Evolutionary conservation across 202 grass and related monocot species (phyloP), one percentile per base, ranked within the genome.

Genomic region (Panicum virgatum): DNA sequence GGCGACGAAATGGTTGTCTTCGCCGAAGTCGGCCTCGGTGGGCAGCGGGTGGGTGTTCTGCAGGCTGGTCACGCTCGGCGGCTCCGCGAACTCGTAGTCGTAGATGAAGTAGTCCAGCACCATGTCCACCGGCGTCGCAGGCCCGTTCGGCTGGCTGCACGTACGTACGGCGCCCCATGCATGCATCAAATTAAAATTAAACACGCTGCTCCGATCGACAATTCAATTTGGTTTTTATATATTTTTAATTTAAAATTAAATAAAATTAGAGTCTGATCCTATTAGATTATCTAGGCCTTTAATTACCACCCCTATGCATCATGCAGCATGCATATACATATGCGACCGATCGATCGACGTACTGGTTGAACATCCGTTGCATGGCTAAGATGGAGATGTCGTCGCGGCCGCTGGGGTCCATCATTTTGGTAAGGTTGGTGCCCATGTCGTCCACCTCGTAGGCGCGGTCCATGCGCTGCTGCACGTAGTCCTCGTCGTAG

Each of bases 371-470:
- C 14, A 94, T 77, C 8, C 86, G 83, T 34, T 91, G 86, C 81
- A 72, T 87, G 69, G 86, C 66, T 11, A 87, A 16, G 51, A 89
- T 9, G 5, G 89, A 94, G 20, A 94, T 82, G 74, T 94, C 92
- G 1, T 82, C 73, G 0, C 40, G 43, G 48, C 89, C 92, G 43
- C 86, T 94, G 47, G 61, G 15, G 15, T 29, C 22, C 77, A 94
- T 73, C 15, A 13, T 27, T 20, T 34, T n/a, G 0, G 80, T 79
- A 0, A 91, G 13, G 12, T 82, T 82, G 25, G 13, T 70, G 7
- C 83, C 88, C 1, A 1, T 15, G 3, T 60, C 68, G 3, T 82
- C 3, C 15, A 89, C 64, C 14, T 75, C 61, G 12, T 87, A 56
- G 0, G 71, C 14, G 37, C 62, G 40, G 13, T 89, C 72, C 16